phyloP scores from a whole-genome alignment of 1,284 basidiomycete species.

The Fomitopsis pinicola region DNA sequence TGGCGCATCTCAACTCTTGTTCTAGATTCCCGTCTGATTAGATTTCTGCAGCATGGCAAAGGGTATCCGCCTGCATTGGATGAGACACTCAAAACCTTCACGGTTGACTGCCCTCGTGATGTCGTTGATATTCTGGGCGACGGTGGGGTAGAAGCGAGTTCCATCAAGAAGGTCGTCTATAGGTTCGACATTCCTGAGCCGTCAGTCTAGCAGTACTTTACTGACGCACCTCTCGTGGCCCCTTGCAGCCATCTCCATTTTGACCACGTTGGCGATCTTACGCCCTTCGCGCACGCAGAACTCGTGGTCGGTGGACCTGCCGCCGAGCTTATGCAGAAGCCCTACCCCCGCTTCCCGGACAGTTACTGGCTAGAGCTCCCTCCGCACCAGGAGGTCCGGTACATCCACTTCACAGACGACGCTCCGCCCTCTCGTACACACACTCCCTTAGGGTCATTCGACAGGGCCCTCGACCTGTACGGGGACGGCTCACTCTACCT shows the following conservation, averaged over 20 bases:
- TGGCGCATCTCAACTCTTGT: not conserved
- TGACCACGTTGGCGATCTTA: slow-evolving; percentile 30
- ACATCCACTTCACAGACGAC: slow-evolving; percentile 10
- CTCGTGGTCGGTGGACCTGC: slow-evolving; percentile 25
- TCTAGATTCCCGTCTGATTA: not conserved
- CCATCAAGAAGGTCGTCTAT: slow-evolving; percentile 3
- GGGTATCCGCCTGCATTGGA: slow-evolving; percentile 9
- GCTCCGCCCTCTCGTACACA: slow-evolving; percentile 3
- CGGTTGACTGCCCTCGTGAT: slow-evolving; percentile 4
- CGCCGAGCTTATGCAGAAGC: slow-evolving; percentile 10
- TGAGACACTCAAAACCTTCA: slow-evolving; percentile 2
- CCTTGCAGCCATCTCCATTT: slow-evolving; percentile 27
- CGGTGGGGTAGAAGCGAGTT: not conserved
- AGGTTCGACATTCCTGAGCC: not conserved
- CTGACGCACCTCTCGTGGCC: not conserved
- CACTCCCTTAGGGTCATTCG: slow-evolving; percentile 26
- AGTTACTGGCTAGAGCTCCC: slow-evolving; percentile 21
- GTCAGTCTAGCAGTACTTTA: not conserved
- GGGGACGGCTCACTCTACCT: slow-evolving; percentile 29
- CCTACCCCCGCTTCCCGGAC: slow-evolving; percentile 22
- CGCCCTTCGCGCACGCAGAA: slow-evolving; percentile 21
- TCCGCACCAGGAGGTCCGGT: slow-evolving; percentile 5
- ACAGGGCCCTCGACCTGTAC: slow-evolving; percentile 26
- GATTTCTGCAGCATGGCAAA: not conserved
- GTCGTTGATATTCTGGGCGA: slow-evolving; percentile 4